phyloP scores from a whole-genome alignment of 2,329 filamentous ascomycete species.

The Didymella segeticola region DNA sequence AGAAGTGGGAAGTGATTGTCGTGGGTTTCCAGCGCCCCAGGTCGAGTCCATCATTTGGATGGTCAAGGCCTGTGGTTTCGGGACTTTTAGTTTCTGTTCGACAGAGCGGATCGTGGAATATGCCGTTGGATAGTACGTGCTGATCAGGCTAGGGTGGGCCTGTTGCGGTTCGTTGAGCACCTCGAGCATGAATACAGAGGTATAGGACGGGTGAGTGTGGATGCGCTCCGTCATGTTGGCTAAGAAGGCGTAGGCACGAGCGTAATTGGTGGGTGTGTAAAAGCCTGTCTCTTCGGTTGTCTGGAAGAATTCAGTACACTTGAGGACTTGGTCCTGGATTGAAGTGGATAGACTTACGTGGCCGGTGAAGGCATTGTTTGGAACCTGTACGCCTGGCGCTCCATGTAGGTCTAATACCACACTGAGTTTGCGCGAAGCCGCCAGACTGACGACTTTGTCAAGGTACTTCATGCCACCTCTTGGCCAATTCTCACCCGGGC shows the following conservation, averaged over 20 bases:
- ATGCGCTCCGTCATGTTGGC: slow-evolving; percentile 62
- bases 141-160: slow-evolving; percentile 36
- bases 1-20: slow-evolving; percentile 51
- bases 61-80: slow-evolving; percentile 57
- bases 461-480: slow-evolving; percentile 57
- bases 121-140: slow-evolving; percentile 58
- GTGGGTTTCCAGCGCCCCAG: slow-evolving; percentile 65
- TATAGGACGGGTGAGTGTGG: slow-evolving; percentile 57
- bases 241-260: slow-evolving; percentile 62
- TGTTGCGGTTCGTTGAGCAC: slow-evolving; percentile 60
- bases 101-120: slow-evolving; percentile 55
- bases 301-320: not conserved
- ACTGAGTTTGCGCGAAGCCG: slow-evolving; percentile 59
- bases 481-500: slow-evolving; percentile 60
- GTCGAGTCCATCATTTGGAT: slow-evolving; percentile 61
- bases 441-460: slow-evolving; percentile 56
- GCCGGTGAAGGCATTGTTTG: slow-evolving; percentile 58
- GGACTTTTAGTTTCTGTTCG: slow-evolving; percentile 55
- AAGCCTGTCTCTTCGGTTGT: slow-evolving; percentile 56
- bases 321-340: not conserved
- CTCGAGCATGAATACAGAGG: slow-evolving; percentile 65
- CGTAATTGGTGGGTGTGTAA: slow-evolving; percentile 63
- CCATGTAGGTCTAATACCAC: slow-evolving; percentile 63
- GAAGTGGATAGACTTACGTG: slow-evolving; percentile 32
- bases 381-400: slow-evolving; percentile 58